Evolutionary conservation across 129 eudicot species (phyloP).

Genomic region (Ambrosia trifida): DNA sequence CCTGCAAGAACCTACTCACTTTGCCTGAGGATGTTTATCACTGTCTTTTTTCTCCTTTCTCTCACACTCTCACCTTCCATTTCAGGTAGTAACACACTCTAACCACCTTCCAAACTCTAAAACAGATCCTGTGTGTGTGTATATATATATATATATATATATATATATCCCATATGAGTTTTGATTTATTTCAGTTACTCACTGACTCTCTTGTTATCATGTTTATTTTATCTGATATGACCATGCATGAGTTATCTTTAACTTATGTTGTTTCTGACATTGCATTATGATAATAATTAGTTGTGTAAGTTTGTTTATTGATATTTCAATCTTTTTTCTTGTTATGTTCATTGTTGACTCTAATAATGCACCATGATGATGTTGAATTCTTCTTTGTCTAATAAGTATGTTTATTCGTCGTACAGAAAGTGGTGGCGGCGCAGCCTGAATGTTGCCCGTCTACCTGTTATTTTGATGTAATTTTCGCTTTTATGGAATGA

Average conservation of each 20-base stretch:
- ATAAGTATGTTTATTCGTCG: too few relatives aligned
- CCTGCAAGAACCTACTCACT: slow-evolving; percentile 43
- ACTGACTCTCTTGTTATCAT: background rate
- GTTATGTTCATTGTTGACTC: background rate
- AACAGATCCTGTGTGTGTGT: background rate
- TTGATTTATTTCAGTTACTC: background rate
- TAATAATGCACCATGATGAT: slow-evolving; percentile 1
- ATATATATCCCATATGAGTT: slow-evolving; percentile 9
- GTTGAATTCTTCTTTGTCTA: background rate
- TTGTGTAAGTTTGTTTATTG: slow-evolving; percentile 2
- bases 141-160: background rate
- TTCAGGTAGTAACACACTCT: slow-evolving; percentile 59
- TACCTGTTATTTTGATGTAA: too few relatives aligned
- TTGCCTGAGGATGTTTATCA: slow-evolving; percentile 36
- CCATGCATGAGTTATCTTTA: background rate
- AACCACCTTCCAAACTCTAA: background rate
- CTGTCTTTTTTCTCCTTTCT: slow-evolving; percentile 37
- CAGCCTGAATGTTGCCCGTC: too few relatives aligned
- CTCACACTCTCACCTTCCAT: slow-evolving; percentile 39
- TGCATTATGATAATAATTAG: background rate
- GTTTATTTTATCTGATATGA: background rate
- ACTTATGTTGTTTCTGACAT: slow-evolving; percentile 20
- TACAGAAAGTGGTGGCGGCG: too few relatives aligned
- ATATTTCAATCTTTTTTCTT: slow-evolving; percentile 4
- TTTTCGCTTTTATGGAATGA: too few relatives aligned